phyloP scores from a whole-genome alignment of 1,284 basidiomycete species.

The Porogramme epimiltina region DNA sequence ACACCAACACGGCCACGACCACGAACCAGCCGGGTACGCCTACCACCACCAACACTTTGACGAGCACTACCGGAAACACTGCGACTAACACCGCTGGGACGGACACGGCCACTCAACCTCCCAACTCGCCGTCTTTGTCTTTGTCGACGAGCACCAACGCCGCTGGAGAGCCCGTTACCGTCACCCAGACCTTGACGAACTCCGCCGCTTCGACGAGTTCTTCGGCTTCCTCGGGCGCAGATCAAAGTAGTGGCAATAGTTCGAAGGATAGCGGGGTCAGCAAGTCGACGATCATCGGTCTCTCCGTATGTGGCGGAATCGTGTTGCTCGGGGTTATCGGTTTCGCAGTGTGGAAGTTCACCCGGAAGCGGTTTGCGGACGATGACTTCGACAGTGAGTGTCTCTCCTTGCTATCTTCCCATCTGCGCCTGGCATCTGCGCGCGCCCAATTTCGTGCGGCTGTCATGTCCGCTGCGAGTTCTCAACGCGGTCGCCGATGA shows the following conservation, averaged over 20 bases:
- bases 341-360: conserved; percentile 84
- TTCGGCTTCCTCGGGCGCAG: conserved; percentile 1
- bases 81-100: conserved; percentile 11
- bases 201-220: conserved; percentile 6
- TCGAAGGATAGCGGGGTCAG: conserved; percentile 41
- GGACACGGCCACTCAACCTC: neutral
- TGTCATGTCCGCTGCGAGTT: neutral
- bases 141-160: conserved; percentile 21
- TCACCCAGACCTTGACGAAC: conserved; percentile 3
- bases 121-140: conserved; percentile 7
- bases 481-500: conserved; percentile 3
- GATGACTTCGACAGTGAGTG: conserved; percentile 78
- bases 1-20: conserved; percentile 23
- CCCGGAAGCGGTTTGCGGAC: conserved; percentile 64
- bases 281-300: conserved; percentile 73
- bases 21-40: conserved; percentile 12
- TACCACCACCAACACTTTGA: conserved; percentile 17
- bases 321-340: conserved; percentile 66
- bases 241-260: neutral
- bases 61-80: conserved; percentile 24
- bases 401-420: conserved; percentile 9
- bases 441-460: too few relatives aligned
- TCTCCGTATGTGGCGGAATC: conserved; percentile 77
- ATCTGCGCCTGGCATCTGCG: neutral
- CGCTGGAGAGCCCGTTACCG: conserved; percentile 25